A percentile compares a stretch with the other conserved stretches of the same genome.
Conservation (phyloP, 305 asterid genomes). For the Solanum aculeatissimum region DNA sequence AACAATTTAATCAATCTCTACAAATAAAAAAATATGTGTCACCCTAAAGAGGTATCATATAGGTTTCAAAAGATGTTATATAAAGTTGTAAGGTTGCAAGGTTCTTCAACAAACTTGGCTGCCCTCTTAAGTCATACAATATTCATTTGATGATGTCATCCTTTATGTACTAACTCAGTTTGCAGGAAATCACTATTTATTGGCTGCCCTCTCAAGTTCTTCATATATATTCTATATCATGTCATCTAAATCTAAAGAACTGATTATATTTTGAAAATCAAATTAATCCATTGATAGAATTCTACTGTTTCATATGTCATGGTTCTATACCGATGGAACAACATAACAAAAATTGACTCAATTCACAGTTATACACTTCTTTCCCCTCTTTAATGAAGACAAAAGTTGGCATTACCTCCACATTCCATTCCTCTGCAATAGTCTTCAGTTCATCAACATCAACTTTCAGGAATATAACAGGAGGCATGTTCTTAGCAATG, state of each 20-base stretch:
- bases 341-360: too few relatives aligned
- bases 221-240: conserved; percentile 26
- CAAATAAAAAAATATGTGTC: neutral
- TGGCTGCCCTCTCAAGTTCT: too few relatives aligned
- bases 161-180: too few relatives aligned
- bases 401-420: conserved; percentile 62
- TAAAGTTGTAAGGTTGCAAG: neutral
- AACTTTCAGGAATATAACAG: conserved; percentile 64
- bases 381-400: conserved; percentile 45
- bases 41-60: neutral
- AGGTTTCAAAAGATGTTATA: neutral
- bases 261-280: too few relatives aligned
- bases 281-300: too few relatives aligned
- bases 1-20: neutral
- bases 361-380: too few relatives aligned
- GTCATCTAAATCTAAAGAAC: conserved; percentile 8
- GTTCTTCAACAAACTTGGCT: conserved; percentile 25
- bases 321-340: too few relatives aligned
- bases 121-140: too few relatives aligned
- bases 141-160: too few relatives aligned
- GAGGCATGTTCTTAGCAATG: conserved; percentile 42
- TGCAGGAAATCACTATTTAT: too few relatives aligned
- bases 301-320: too few relatives aligned
- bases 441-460: conserved; percentile 73
- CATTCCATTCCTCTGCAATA: conserved; percentile 28